phyloP scores from a whole-genome alignment of 495 filamentous ascomycete genomes.

The Aspergillus incahuasiensis region DNA sequence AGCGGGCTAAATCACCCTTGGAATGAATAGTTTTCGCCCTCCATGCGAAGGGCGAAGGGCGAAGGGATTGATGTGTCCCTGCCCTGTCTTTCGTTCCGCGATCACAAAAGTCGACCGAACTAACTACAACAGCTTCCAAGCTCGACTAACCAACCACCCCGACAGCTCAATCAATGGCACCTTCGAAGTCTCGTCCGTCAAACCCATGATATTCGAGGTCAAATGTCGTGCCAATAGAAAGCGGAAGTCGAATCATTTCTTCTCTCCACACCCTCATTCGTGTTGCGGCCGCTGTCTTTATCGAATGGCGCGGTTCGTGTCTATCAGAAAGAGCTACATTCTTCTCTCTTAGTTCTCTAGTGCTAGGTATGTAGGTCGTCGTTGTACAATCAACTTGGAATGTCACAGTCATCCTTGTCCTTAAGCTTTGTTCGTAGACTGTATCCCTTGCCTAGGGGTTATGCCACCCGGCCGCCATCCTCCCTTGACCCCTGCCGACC shows the following conservation, averaged over 20 bases:
- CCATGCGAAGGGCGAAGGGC: neutral
- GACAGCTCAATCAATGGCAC: constrained; percentile 24
- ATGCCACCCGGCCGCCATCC: neutral
- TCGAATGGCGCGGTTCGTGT: constrained; percentile 44
- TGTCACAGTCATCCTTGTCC: neutral
- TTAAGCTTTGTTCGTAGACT: neutral
- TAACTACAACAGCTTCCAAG: neutral
- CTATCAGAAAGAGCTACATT: constrained; percentile 49
- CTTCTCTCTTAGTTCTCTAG: neutral
- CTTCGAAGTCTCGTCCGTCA: constrained; percentile 50
- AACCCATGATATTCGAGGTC: constrained; percentile 48
- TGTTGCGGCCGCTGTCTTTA: constrained; percentile 43
- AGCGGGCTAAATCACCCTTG: too few species aligned
- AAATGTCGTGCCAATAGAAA: constrained; percentile 42
- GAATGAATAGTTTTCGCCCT: neutral
- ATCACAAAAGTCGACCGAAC: neutral
- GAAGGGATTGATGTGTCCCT: constrained; percentile 3
- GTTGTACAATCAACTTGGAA: neutral
- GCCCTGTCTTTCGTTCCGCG: neutral
- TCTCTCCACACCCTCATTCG: constrained; percentile 33
- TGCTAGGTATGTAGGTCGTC: neutral
- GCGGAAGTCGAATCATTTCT: constrained; percentile 24
- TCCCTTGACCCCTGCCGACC: neutral
- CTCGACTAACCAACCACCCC: neutral
- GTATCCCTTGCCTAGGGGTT: constrained; percentile 2